Percentiles rank a stretch among this genome's conserved stretches.
These are phyloP conservation scores for Penicillium janthinellum DNA, from an alignment of 2,329 filamentous ascomycete species.

Conservation along the genomic window DNA sequence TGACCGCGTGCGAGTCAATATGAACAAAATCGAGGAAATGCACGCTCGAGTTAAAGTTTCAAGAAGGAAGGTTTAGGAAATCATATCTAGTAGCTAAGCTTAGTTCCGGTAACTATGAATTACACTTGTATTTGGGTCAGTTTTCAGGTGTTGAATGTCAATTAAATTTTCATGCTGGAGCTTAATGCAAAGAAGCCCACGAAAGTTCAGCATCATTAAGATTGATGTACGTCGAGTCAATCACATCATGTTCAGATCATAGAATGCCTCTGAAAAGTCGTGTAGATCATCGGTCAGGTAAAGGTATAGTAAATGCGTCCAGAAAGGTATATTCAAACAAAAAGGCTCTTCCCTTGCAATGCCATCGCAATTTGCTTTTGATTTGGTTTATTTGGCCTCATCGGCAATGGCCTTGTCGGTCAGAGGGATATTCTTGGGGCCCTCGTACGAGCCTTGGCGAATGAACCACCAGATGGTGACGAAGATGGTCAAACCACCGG, in stretches of 20 bases:
- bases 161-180: constrained; percentile 12
- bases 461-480: constrained; percentile 51
- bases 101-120: background rate
- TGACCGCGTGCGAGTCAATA: constrained; percentile 5
- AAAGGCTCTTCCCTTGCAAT: background rate
- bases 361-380: background rate
- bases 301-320: constrained; percentile 15
- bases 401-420: constrained; percentile 36
- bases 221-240: constrained; percentile 15
- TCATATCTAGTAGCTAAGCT: background rate
- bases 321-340: constrained; percentile 19
- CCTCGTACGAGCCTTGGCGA: constrained; percentile 37
- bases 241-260: constrained; percentile 17
- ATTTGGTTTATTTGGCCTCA: constrained; percentile 30
- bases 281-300: constrained; percentile 18
- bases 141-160: background rate
- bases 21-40: background rate
- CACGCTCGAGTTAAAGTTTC: background rate
- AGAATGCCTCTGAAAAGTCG: constrained; percentile 12
- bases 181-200: constrained; percentile 3
- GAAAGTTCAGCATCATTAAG: constrained; percentile 11
- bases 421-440: constrained; percentile 40
- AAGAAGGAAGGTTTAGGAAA: too few relatives aligned
- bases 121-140: background rate
- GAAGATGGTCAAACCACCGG: constrained; percentile 55